Evolutionary conservation across 164 flowering plant species (phyloP).

Genomic region (Sedum album): DNA sequence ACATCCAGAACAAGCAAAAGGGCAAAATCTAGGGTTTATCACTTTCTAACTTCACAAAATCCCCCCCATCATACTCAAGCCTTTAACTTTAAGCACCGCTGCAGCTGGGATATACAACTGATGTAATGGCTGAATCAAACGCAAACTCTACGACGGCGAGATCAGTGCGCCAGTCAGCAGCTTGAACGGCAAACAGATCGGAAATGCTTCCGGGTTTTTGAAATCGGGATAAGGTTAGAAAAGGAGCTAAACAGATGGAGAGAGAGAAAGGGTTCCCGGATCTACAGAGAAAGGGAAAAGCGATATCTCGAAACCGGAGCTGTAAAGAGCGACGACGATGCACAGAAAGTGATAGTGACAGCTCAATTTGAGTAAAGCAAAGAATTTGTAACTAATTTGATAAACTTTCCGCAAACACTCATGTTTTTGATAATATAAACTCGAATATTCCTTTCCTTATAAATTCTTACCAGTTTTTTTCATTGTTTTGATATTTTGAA

Average conservation of each 20-base stretch:
- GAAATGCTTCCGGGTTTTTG: conserved; percentile 9
- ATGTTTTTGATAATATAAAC: too few relatives aligned
- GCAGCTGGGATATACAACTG: too few relatives aligned
- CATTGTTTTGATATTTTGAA: too few relatives aligned
- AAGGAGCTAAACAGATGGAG: conserved; percentile 8
- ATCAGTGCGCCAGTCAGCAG: not conserved
- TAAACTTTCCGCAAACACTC: too few relatives aligned
- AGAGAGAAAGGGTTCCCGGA: conserved; percentile 15
- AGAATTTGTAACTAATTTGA: too few relatives aligned
- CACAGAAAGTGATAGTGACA: conserved; percentile 1
- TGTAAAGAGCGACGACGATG: not conserved
- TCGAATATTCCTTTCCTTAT: too few relatives aligned
- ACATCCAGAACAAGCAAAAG: not conserved
- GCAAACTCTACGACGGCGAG: not conserved
- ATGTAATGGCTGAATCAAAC: not conserved
- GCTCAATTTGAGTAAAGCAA: not conserved
- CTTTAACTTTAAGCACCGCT: too few relatives aligned
- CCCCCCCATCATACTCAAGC: not conserved
- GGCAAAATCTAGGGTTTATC: conserved; percentile 4
- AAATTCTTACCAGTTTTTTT: too few relatives aligned
- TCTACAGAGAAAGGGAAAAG: conserved; percentile 11
- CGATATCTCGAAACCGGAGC: not conserved
- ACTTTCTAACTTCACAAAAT: not conserved
- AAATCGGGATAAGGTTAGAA: conserved; percentile 11
- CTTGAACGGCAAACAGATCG: conserved; percentile 7